Percentiles rank a stretch among this genome's conserved stretches.
phyloP scores from a whole-genome alignment of 768 basidiomycete genomes.

The Tubosaeta sp. region DNA sequence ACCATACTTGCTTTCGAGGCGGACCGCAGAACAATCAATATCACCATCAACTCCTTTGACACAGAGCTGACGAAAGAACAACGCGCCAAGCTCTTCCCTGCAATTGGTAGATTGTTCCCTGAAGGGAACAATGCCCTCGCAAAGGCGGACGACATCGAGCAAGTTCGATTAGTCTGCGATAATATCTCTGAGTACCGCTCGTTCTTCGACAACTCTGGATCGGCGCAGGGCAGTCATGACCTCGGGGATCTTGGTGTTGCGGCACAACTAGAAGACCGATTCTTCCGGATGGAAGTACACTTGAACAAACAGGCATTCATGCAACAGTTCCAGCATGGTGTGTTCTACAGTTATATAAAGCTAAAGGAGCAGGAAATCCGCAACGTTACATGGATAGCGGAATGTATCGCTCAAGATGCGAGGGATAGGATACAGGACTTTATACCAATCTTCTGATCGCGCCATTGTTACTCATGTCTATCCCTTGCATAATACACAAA shows the following conservation, averaged over 20 bases:
- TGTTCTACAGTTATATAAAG: slow-evolving; percentile 91
- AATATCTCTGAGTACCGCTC: slow-evolving; percentile 83
- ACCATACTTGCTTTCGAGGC: slow-evolving; percentile 93
- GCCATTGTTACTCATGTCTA: not conserved
- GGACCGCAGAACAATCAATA: slow-evolving; percentile 94
- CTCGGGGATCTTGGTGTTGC: slow-evolving; percentile 47
- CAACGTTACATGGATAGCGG: slow-evolving; percentile 91
- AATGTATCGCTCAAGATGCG: slow-evolving; percentile 97
- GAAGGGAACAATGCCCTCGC: slow-evolving; percentile 94
- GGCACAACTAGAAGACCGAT: slow-evolving; percentile 82
- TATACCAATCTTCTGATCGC: slow-evolving; percentile 78
- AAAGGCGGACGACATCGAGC: slow-evolving; percentile 91
- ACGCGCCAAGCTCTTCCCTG: slow-evolving; percentile 90
- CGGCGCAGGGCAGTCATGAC: slow-evolving; percentile 31
- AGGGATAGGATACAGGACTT: slow-evolving; percentile 94
- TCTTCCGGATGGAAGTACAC: slow-evolving; percentile 91
- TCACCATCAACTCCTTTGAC: slow-evolving; percentile 98
- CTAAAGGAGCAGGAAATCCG: slow-evolving; percentile 89
- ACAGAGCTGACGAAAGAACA: slow-evolving; percentile 95
- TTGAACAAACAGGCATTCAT: slow-evolving; percentile 93
- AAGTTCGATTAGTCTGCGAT: slow-evolving; percentile 85
- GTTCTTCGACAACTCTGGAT: slow-evolving; percentile 70
- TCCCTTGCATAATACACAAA: slow-evolving; percentile 8
- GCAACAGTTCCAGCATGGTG: slow-evolving; percentile 94
- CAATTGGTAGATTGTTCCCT: slow-evolving; percentile 90